Evolutionary conservation across 768 basidiomycete species (phyloP), one percentile per base, ranked within the genome.

Genomic region (Chalciporus sphaerocephalus): DNA sequence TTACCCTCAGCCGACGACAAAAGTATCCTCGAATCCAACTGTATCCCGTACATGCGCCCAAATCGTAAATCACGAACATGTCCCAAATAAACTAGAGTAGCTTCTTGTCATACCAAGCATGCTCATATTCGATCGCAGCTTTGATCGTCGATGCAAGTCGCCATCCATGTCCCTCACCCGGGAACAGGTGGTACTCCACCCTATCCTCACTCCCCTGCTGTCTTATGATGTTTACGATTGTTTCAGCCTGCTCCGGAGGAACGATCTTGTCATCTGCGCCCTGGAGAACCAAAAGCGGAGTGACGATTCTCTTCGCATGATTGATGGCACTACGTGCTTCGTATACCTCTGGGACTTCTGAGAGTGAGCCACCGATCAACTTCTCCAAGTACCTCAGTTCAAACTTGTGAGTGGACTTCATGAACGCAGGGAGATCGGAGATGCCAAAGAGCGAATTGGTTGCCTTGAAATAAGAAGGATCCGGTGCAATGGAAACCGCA

Each of bases 341-440:
- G 55, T 79, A 81, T 7, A 79, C 65, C 17, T 80, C 66, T 0
- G 79, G 78, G 13, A 78, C 58, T 45, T 80, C 68, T 4, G 68
- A 59, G 3, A 55, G 57, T 1, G 69, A 67, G 0, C 76, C 75
- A 1, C 87, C 87, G 3, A 87, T 52, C 6, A 90, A 72, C 52
- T 74, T 77, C 45, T 71, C 68, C 50, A 80, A 53, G 60, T 83
- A 84, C 35, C 63, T 64, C 21, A 69, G 70, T 60, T 85, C 81
- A 45, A 83, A 84, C 64, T 84, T 89, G 64, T 89, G 85, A 3
- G 83, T 82, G 52, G 76, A 74, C 18, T 74, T 69, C 1, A 69
- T 74, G 5, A 91, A 71, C 16, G 55, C 67, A 13, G 55, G 54
- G 24, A 87, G 61, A 57, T 89, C 80, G 0, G 79, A 78, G 38